Evolutionary conservation across 805 yeast genomes (phyloP), one percentile per base, ranked within the genome.

Genomic region (Kazachstania viticola): DNA sequence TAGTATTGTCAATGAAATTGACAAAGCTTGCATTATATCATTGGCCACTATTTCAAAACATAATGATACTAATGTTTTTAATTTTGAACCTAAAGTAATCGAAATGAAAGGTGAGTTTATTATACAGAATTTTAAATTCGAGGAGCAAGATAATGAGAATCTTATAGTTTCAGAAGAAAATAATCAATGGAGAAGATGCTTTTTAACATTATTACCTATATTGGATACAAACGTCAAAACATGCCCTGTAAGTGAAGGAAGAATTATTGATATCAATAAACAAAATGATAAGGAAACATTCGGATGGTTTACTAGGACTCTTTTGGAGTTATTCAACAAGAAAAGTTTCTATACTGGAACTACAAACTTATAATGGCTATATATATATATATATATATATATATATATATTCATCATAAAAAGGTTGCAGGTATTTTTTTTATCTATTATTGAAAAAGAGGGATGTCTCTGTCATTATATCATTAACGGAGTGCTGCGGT

Each of bases 121-220:
- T 5, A 42, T 41, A 11, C 55, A 56, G 32, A 33, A 39, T 1
- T 55, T 55, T 32, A 34, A 40, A 19, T 34, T 44, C 21, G 29
- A 31, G n/a, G 31, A 33, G 7, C 17, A 11, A 5, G 31, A 30
- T 8, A 41, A 46, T 11, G 31, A 33, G 4, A 47, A 51, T 4
- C 30, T 32, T n/a, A 49, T 53, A 9, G 42, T 48, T 2, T 46
- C 48, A 9, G 36, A 36, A 14, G 52, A 48, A 12, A 39, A 38
- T 5, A 58, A 59, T 29, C 19, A 29, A 3, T 64, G 68, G 68
- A 49, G 45, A 22, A 41, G 64, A 17, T 64, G 69, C 39, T 40
- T 55, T 11, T 41, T 56, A 4, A 59, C 65, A 1, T 35, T 61
- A 19, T 37, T 62, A 12, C 69, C 69, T 1, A 31, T 64, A 6